Evolutionary conservation across 306 rosid genomes (phyloP), one percentile per base, ranked within the genome.

Genomic region (Glycyrrhiza uralensis): DNA sequence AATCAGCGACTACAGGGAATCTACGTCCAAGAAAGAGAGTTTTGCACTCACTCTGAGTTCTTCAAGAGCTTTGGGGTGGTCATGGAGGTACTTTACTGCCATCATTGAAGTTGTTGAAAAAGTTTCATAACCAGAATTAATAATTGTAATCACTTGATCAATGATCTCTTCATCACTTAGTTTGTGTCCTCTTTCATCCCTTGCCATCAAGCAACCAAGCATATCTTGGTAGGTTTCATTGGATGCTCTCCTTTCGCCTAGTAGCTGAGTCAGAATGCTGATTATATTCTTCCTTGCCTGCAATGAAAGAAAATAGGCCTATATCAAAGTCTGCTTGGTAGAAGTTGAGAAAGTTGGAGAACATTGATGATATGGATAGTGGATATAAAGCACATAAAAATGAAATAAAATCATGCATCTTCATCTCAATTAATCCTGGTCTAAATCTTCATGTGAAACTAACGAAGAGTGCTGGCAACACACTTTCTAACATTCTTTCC

Each of bases 51-150:
- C 99, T 83, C 99, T 91, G 1, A 95, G 89, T 64, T 95, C 89
- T 69, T 91, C 84, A 63, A 95, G 97, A 71, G 62, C 99, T 76
- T 79, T 69, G 30, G 97, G 97, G 69, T 91, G 93, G 74, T 95
- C 99, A 74, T 88, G 97, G 65, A 95, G 96, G 58, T 85, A 91
- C 76, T 95, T 95, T 14, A 95, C 87, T 19, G 96, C 96, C 99
- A 95, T 95, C 99, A 95, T 95, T n/a, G 99, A 85, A 12, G 99
- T 95, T 0, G 99, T 89, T 15, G 99, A 95, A 77, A 95, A 97
- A 54, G 99, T 95, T 84, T 95, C 99, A 64, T 89, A 95, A 2
- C 99, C 99, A 39, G 99, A 95, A 72, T 95, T 91, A 69, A 95
- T 77, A 19, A 95, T 67, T 7, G 97, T 88, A 14, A 95, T 87